Percentiles rank a stretch among this genome's conserved stretches.
phyloP scores from a whole-genome alignment of 805 yeast genomes.

The Yamadazyma laniorum region DNA sequence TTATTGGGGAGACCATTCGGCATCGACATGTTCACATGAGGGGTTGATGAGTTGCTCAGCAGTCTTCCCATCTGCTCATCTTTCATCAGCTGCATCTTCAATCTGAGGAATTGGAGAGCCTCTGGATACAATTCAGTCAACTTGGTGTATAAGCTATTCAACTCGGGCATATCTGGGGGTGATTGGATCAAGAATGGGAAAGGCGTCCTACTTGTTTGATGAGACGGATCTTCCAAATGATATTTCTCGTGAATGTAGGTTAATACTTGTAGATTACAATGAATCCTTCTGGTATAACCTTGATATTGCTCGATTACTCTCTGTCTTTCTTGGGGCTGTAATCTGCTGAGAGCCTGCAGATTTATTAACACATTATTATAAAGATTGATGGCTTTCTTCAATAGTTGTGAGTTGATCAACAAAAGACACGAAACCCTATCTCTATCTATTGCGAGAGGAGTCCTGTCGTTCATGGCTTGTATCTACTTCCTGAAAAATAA shows the following conservation, averaged over 20 bases:
- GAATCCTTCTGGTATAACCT: slow-evolving; percentile 40
- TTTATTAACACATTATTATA: slow-evolving; percentile 35
- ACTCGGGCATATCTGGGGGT: slow-evolving; percentile 56
- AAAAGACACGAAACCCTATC: slow-evolving; percentile 43
- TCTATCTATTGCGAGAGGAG: slow-evolving; percentile 21
- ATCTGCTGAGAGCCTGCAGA: slow-evolving; percentile 31
- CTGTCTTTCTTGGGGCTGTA: slow-evolving; percentile 33
- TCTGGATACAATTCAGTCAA: slow-evolving; percentile 54
- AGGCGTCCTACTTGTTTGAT: slow-evolving; percentile 24
- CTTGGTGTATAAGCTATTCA: slow-evolving; percentile 45
- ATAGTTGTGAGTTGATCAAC: slow-evolving; percentile 41
- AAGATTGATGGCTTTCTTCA: slow-evolving; percentile 39
- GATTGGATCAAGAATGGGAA: slow-evolving; percentile 54
- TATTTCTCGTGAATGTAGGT: slow-evolving; percentile 39
- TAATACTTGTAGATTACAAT: slow-evolving; percentile 41
- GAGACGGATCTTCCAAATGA: slow-evolving; percentile 29
- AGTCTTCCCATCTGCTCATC: slow-evolving; percentile 19
- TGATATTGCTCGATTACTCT: slow-evolving; percentile 35
- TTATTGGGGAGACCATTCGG: neutral
- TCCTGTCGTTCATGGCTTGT: slow-evolving; percentile 4
- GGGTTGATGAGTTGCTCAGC: neutral
- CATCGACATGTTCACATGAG: neutral
- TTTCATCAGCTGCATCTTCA: slow-evolving; percentile 39
- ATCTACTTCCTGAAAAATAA: neutral
- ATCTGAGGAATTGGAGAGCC: slow-evolving; percentile 43